phyloP scores from a whole-genome alignment of 2,329 filamentous ascomycete species.

The Didymosphaeria variabile region DNA sequence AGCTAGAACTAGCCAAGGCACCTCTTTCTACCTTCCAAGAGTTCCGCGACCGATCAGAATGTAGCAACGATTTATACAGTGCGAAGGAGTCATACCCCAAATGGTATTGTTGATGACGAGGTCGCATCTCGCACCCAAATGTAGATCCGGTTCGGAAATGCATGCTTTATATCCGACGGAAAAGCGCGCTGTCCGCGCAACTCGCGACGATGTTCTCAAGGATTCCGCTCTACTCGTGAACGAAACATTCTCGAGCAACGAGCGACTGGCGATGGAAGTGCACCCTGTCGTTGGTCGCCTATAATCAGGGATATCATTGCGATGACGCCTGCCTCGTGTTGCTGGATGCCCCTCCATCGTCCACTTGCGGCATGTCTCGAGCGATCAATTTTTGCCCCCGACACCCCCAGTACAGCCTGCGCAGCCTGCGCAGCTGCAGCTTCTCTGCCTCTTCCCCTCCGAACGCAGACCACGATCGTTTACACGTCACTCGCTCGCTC shows the following conservation, averaged over 20 bases:
- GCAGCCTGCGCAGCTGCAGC: background rate
- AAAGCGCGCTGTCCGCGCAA: background rate
- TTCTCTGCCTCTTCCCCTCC: conserved; percentile 1
- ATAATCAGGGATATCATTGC: conserved; percentile 13
- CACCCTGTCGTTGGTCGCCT: background rate
- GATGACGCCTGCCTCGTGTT: background rate
- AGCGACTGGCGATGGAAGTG: background rate
- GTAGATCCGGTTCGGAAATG: conserved; percentile 10
- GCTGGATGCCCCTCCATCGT: conserved; percentile 1
- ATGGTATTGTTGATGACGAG: conserved; percentile 11
- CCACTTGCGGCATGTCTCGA: conserved; percentile 14
- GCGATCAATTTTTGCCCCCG: conserved; percentile 11
- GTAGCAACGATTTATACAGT: background rate
- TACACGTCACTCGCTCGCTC: conserved; percentile 8
- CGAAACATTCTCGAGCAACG: background rate
- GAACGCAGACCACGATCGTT: conserved; percentile 7
- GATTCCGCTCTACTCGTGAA: background rate
- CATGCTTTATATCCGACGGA: background rate
- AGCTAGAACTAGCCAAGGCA: background rate
- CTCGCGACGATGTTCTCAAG: background rate
- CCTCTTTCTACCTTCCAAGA: background rate
- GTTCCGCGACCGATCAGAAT: background rate
- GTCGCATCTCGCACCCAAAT: conserved; percentile 3
- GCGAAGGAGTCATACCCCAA: conserved; percentile 11
- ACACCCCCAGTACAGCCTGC: background rate